phyloP scores from a whole-genome alignment of 2,329 filamentous ascomycete species.

The Pyrenochaeta sp. region DNA sequence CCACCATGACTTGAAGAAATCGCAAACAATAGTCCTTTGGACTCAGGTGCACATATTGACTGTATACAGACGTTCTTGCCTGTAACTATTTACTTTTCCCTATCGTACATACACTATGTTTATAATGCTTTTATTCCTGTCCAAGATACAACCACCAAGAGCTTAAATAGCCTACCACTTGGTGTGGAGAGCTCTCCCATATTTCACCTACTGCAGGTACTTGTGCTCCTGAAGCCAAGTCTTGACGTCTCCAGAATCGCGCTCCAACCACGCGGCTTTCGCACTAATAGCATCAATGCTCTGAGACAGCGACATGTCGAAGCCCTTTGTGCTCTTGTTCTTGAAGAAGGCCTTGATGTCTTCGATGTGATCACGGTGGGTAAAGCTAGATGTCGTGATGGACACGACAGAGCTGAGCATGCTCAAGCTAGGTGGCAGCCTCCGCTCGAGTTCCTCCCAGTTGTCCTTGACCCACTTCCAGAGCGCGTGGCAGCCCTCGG shows the following conservation, averaged over 20 bases:
- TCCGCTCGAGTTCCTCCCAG: constrained; percentile 84
- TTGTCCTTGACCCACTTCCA: constrained; percentile 86
- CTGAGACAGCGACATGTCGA: constrained; percentile 88
- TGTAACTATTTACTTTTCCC: neutral
- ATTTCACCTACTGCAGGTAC: constrained; percentile 56
- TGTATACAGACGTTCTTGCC: neutral
- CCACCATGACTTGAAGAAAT: neutral
- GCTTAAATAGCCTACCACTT: neutral
- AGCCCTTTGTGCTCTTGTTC: constrained; percentile 83
- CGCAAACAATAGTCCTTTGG: neutral
- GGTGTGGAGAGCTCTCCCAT: neutral
- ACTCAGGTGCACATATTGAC: neutral
- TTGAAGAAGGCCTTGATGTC: constrained; percentile 83
- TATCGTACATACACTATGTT: neutral
- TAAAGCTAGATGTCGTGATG: constrained; percentile 83
- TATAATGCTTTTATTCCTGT: neutral
- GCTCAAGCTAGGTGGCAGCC: constrained; percentile 83
- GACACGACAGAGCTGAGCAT: constrained; percentile 87
- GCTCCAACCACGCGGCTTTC: constrained; percentile 81
- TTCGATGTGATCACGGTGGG: constrained; percentile 75
- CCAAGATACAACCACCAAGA: neutral
- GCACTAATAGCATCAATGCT: constrained; percentile 84
- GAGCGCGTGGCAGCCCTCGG: constrained; percentile 79
- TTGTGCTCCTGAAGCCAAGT: constrained; percentile 73
- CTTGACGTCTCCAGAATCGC: constrained; percentile 80